Base-by-base conservation (phyloP, 768 basidiomycete species). In the Boletus barrowsii region DNA sequence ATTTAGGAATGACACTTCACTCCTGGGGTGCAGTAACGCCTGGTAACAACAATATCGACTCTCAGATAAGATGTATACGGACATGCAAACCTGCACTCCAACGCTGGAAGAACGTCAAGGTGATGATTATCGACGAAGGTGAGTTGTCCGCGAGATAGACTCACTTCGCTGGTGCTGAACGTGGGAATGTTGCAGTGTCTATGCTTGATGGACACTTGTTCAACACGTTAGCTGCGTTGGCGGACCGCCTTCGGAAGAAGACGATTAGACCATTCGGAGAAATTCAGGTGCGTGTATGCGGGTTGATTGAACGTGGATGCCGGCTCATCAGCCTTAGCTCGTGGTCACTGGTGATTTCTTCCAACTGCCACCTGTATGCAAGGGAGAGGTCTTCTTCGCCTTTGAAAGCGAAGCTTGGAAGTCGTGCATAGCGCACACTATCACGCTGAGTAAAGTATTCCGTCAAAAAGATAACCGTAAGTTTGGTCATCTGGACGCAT, bases 371-470 rank as follows among this genome's bases (percentile, higher is more conserved):
- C 82, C 82, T 0, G 76, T 83, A 10, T 71, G 71, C 35, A 80
- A 79, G 50, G 62, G 59, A 29, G 57, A 69, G 8, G 76, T 79
- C 2, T 80, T 79, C 58, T 88, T 88, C 57, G 83, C 82, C 0
- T 89, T 88, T 63, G 83, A 89, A 60, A 82, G 84, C 17, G 71
- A 77, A 22, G 73, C 62, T 26, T 70, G 68, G 70, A 62, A 57
- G 9, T 42, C 72, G 7, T 81, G 82, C 58, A 73, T 84, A 45
- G 76, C 82, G 46, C 71, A 76, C 47, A 87, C 82, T 2, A 77
- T 89, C 53, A 85, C 80, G 47, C 75, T 92, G 3, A 83, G 77
- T 5, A 82, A 87, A 59, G 89, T 91, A 5, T 90, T 87, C 69
- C 71, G 89, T 26, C 89, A 91, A 65, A 88, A 84, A 49, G 87